Base-by-base conservation (phyloP, 345 rosid species). In the Excoecaria cochinchinensis region DNA sequence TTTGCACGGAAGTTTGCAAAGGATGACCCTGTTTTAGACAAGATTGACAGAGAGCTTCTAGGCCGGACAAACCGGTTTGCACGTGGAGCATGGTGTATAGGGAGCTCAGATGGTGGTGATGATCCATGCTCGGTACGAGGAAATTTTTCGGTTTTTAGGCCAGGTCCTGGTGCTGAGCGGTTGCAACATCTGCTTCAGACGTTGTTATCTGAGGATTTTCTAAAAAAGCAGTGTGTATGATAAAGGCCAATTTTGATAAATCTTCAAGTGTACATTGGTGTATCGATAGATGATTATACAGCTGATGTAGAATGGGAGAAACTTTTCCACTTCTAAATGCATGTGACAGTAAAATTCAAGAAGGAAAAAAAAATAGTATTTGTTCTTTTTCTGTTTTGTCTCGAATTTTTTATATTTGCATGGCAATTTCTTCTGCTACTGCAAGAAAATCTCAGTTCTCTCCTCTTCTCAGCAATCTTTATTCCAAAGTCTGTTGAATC, bases 1-100 rank as follows among this genome's bases (percentile, higher is more conserved):
- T 94, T 91, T 77, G 95, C 98, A 4, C 89, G 98, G 21, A 94
- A 94, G 81, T 94, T 94, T 68, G 89, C 86, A 19, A 93, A 79
- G 82, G 87, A 93, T 65, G 95, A 91, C 74, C 91, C 90, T 0
- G 91, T 88, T 62, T 81, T 94, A 51, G 92, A 91, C 85, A 91
- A 86, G 89, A 90, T 94, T 12, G 98, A 94, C 67, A 85, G 82
- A 75, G 95, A 94, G 81, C 84, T 91, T 48, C 74, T 94, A 12
- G 86, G 87, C 50, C 87, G 98, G 22, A 85, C 87, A 5, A 72
- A 76, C 67, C 76, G 92, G 76, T 94, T 91, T 72, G 78, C 91
- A 25, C 85, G 85, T 0, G 98, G 98, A 40, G 96, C 92, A 13
- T 94, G 98, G 98, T 91, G 98, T 65, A 53, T 82, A 6, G 96